Conservation (phyloP, 805 yeast species). For the Blastobotrys mokoenaii region DNA sequence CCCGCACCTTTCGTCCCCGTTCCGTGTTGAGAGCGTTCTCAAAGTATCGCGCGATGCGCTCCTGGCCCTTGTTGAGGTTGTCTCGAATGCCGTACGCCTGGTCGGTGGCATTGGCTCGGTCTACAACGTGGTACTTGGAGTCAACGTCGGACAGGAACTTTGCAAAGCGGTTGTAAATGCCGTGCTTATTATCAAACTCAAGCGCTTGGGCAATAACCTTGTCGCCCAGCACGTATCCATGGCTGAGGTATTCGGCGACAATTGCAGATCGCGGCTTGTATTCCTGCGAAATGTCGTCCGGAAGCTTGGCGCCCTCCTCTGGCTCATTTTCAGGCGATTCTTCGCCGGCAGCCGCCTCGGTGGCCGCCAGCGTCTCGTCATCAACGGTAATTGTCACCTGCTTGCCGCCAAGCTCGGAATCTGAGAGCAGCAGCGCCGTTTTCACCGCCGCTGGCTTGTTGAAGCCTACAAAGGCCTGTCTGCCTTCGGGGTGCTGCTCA, state of each 20-base stretch:
- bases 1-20: constrained; percentile 51
- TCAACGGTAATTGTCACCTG: constrained; percentile 39
- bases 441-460: constrained; percentile 51
- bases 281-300: constrained; percentile 51
- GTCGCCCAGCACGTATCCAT: constrained; percentile 66
- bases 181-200: constrained; percentile 56
- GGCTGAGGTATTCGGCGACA: constrained; percentile 64
- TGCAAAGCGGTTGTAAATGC: constrained; percentile 49
- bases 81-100: constrained; percentile 35
- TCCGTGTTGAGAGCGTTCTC: constrained; percentile 31
- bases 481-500: constrained; percentile 5
- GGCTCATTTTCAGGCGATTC: constrained; percentile 6
- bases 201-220: constrained; percentile 51
- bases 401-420: constrained; percentile 61
- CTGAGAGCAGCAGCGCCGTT: constrained; percentile 63
- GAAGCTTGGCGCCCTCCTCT: background rate
- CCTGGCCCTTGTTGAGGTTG: constrained; percentile 28
- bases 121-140: constrained; percentile 50
- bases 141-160: constrained; percentile 49
- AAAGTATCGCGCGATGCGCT: constrained; percentile 18
- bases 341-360: constrained; percentile 16
- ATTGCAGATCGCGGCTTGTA: constrained; percentile 69
- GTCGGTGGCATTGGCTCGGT: constrained; percentile 40
- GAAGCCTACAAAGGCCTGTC: constrained; percentile 44
- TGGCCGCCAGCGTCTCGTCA: constrained; percentile 22